A percentile compares a stretch with the other conserved stretches of the same genome.
Evolutionary conservation across 1,139 yeast genomes (phyloP).

Genomic region (Zhuliangozyma blackwelliae): DNA sequence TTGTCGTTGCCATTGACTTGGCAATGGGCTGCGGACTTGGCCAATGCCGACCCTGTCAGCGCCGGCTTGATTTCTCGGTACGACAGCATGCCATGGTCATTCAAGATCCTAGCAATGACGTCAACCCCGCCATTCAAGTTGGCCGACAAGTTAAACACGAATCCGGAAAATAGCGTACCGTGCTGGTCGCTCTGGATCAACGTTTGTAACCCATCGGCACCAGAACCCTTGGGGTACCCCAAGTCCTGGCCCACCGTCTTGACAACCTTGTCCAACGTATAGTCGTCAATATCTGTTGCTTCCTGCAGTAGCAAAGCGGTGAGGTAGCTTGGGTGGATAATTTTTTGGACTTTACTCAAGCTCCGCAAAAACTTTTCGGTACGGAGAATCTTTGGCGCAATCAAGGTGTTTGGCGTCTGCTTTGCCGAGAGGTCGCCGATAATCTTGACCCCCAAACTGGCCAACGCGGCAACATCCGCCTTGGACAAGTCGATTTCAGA

Average conservation of each 20-base stretch:
- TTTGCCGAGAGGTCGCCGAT: slow-evolving; percentile 27
- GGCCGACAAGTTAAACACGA: slow-evolving; percentile 53
- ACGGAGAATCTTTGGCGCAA: slow-evolving; percentile 76
- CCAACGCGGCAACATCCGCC: slow-evolving; percentile 25
- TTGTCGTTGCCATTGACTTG: slow-evolving; percentile 15
- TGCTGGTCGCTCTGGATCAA: slow-evolving; percentile 21
- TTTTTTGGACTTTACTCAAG: slow-evolving; percentile 29
- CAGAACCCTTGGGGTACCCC: slow-evolving; percentile 17
- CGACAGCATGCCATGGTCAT: slow-evolving; percentile 57
- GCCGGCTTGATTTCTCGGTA: slow-evolving; percentile 27
- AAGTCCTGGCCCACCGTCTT: slow-evolving; percentile 31
- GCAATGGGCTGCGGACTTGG: slow-evolving; percentile 2
- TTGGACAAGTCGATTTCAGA: slow-evolving; percentile 35
- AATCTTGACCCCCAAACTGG: slow-evolving; percentile 38
- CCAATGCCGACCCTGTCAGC: slow-evolving; percentile 6
- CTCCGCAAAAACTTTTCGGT: slow-evolving; percentile 77
- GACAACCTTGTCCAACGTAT: slow-evolving; percentile 31
- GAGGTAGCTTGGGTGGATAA: slow-evolving; percentile 48
- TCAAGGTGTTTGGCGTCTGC: slow-evolving; percentile 39
- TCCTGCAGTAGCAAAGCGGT: slow-evolving; percentile 32
- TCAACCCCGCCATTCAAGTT: slow-evolving; percentile 67
- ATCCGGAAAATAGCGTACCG: slow-evolving; percentile 41
- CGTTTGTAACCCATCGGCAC: slow-evolving; percentile 16
- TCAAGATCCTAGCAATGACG: slow-evolving; percentile 56
- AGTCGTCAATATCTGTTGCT: slow-evolving; percentile 14